Evolutionary conservation across 257 asterid genomes (phyloP).

Genomic region (Nicotiana tabacum): DNA sequence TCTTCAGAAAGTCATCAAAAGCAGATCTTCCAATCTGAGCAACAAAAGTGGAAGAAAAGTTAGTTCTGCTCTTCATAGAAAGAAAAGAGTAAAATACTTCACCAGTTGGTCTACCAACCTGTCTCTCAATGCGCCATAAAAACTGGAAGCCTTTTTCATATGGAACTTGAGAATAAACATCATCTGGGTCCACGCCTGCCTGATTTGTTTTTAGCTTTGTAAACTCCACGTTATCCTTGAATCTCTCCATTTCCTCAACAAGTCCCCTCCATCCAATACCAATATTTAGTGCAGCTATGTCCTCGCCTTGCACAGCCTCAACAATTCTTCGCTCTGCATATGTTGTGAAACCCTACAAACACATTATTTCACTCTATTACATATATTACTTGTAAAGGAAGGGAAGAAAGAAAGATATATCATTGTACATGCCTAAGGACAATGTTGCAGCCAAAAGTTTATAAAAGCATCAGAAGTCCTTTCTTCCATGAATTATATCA

Average conservation of each 20-base stretch:
- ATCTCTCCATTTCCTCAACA: slow-evolving; percentile 65
- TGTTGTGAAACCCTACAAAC: slow-evolving; percentile 80
- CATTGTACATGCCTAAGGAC: neutral
- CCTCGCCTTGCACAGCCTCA: slow-evolving; percentile 92
- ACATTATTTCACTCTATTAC: neutral
- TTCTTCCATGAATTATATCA: neutral
- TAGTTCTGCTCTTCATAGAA: neutral
- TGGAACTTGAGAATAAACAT: slow-evolving; percentile 70
- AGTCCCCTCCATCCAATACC: slow-evolving; percentile 95
- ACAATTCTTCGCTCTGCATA: slow-evolving; percentile 93
- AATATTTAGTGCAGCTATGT: slow-evolving; percentile 54
- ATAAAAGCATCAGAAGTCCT: neutral
- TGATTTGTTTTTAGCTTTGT: slow-evolving; percentile 84
- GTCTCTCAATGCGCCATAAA: slow-evolving; percentile 91
- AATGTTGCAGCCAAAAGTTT: neutral
- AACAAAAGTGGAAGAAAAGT: neutral
- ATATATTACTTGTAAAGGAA: neutral
- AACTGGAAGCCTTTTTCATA: slow-evolving; percentile 98
- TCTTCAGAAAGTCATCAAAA: slow-evolving; percentile 77
- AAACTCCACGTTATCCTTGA: slow-evolving; percentile 81
- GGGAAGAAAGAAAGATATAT: neutral
- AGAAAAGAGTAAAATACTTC: neutral
- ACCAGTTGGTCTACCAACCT: slow-evolving; percentile 29
- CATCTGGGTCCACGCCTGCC: slow-evolving; percentile 89
- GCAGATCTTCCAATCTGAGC: slow-evolving; percentile 86